Base-by-base conservation (phyloP, 345 rosid genomes). In the Leavenworthia alabamica region DNA sequence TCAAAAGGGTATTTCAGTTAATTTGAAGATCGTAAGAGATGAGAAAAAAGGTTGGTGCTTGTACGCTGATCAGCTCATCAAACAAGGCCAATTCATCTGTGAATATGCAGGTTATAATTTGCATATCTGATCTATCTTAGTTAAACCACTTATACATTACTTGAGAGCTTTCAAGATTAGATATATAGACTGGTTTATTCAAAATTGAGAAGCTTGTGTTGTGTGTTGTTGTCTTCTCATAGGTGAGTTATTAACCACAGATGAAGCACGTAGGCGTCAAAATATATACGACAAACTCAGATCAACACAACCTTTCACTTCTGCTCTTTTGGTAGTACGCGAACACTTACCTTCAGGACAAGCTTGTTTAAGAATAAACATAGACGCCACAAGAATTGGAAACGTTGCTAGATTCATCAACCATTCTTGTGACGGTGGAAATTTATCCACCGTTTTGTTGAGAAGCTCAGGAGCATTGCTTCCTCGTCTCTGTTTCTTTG, bases 361-460 rank as follows among this genome's bases (percentile, higher is more conserved):
- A 63, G 89, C 95, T 35, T 92, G 93, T 71, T 71, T 89, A 66
- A 82, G 98, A 70, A 66, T 92, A 39, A 92, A 92, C 75, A 81
- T 89, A 0, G 93, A 89, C 56, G 95, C 95, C 68, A 92, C 98
- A 2, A 70, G 77, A 40, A 73, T 79, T 0, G 98, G 96, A 35
- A 91, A 91, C 20, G 69, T 86, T 15, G 89, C 88, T 10, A 77
- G 95, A 51, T 86, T 89, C 75, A 78, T 91, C 13, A 91, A 88
- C 80, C 98, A 86, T 76, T 92, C 97, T 36, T 92, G 97, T 55
- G 97, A 86, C 15, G 93, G 97, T 0, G 95, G 93, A 24, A 86
- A 89, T 62, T 80, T 92, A 33, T 80, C 77, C 2, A 80, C 93
- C 0, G 64, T 70, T 8, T 72, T 89, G 3, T 69, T 85, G 67